A percentile compares a stretch with the other conserved stretches of the same genome.
phyloP scores from a whole-genome alignment of 1,284 basidiomycete genomes.

The Xerocomus amazonicus region DNA sequence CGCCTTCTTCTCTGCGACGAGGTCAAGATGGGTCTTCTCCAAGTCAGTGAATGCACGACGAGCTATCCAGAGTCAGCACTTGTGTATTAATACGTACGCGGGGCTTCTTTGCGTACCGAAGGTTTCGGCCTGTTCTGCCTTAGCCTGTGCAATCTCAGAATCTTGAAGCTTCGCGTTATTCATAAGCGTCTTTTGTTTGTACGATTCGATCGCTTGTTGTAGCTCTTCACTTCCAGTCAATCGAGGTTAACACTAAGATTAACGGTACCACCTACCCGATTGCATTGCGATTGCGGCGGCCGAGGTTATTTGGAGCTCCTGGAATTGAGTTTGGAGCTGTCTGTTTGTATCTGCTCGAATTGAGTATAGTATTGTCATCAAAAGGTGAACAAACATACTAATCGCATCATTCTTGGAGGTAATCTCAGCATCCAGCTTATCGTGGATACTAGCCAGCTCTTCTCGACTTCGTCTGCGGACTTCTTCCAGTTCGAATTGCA shows the following conservation, averaged over 20 bases:
- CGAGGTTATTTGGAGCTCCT: conserved; percentile 64
- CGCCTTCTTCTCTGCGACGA: conserved; percentile 51
- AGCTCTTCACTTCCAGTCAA: conserved; percentile 43
- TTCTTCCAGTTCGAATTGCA: conserved; percentile 61
- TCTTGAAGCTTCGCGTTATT: conserved; percentile 65
- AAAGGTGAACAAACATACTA: conserved; percentile 37
- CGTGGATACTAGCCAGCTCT: conserved; percentile 53
- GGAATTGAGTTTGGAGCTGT: conserved; percentile 57
- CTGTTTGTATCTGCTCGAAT: conserved; percentile 49
- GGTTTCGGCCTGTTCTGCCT: conserved; percentile 61
- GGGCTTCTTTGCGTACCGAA: conserved; percentile 42
- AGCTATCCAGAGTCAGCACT: conserved; percentile 32
- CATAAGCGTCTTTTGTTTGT: conserved; percentile 60
- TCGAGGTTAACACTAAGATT: neutral
- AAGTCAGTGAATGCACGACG: conserved; percentile 58
- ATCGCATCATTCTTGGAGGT: conserved; percentile 55
- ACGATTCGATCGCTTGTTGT: conserved; percentile 59
- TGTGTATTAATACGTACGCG: neutral
- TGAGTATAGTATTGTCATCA: neutral
- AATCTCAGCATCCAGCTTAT: conserved; percentile 53
- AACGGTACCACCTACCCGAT: conserved; percentile 42
- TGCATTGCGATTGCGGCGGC: conserved; percentile 59
- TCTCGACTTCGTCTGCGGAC: conserved; percentile 61
- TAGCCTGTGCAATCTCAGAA: conserved; percentile 65
- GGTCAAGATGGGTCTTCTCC: conserved; percentile 57